Conservation (phyloP, 768 basidiomycete species). For the Exidia glandulosa region DNA sequence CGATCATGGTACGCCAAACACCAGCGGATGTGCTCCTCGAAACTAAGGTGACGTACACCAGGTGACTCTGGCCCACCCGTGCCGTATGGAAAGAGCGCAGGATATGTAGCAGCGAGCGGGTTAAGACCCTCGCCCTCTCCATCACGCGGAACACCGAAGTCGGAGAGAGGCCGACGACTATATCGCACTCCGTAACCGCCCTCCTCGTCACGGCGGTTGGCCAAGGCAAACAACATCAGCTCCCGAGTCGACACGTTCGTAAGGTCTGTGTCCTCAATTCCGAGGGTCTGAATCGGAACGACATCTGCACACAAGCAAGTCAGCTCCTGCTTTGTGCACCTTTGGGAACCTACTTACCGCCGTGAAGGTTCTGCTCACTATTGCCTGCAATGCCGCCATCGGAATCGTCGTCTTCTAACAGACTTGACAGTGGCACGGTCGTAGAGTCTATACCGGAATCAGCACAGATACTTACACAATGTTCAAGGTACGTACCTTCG, state of each 20-base stretch:
- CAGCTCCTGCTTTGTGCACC: background rate
- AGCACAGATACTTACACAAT: background rate
- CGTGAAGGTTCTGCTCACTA: too few species aligned
- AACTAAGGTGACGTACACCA: background rate
- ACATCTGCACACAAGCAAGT: slow-evolving; percentile 7
- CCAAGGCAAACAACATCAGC: slow-evolving; percentile 19
- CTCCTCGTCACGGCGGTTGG: slow-evolving; percentile 13
- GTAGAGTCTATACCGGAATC: background rate
- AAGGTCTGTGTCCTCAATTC: slow-evolving; percentile 19
- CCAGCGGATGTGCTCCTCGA: slow-evolving; percentile 4
- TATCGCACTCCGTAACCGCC: slow-evolving; percentile 16
- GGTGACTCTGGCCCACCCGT: slow-evolving; percentile 21
- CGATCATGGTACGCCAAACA: slow-evolving; percentile 3
- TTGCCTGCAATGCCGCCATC: background rate
- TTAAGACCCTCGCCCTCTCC: slow-evolving; percentile 8
- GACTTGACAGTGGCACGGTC: background rate
- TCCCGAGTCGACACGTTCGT: slow-evolving; percentile 11
- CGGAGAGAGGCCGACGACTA: slow-evolving; percentile 15
- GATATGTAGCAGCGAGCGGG: slow-evolving; percentile 12
- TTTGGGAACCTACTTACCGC: too few species aligned
- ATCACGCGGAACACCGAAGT: slow-evolving; percentile 9
- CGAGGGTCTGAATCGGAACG: slow-evolving; percentile 17
- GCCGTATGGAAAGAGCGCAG: slow-evolving; percentile 26
- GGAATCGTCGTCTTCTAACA: background rate
- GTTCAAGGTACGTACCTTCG: background rate